Conservation (phyloP, 2,329 filamentous ascomycete species). For the Botrytis sinoallii region DNA sequence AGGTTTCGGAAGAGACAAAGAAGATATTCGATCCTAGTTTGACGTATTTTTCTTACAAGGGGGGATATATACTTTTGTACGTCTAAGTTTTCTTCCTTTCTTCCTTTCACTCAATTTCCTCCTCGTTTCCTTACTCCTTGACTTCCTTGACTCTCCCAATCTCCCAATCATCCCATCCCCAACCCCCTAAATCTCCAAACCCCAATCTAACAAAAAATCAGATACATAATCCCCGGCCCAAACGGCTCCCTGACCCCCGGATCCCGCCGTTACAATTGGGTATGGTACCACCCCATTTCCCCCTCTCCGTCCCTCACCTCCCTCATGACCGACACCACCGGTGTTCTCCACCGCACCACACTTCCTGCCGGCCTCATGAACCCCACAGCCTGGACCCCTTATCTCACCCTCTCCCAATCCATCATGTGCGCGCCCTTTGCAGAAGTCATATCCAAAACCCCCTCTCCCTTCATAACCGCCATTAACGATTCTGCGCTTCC, state of each 20-base stretch:
- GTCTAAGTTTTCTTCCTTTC: neutral
- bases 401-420: conserved; percentile 19
- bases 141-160: neutral
- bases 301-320: conserved; percentile 28
- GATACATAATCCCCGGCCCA: conserved; percentile 43
- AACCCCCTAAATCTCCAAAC: neutral
- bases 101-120: neutral
- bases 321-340: conserved; percentile 37
- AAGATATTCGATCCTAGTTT: conserved; percentile 41
- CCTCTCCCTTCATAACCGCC: conserved; percentile 43
- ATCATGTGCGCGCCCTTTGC: conserved; percentile 24
- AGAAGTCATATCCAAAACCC: conserved; percentile 42
- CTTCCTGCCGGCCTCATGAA: conserved; percentile 28
- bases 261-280: conserved; percentile 45
- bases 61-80: conserved; percentile 40
- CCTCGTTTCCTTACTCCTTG: neutral
- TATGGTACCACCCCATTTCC: conserved; percentile 44
- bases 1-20: conserved; percentile 38
- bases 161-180: neutral
- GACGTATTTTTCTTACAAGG: conserved; percentile 43
- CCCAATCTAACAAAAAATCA: neutral
- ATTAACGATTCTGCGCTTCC: conserved; percentile 43
- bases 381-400: conserved; percentile 20
- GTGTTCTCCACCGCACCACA: conserved; percentile 30
- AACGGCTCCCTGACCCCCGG: conserved; percentile 42